Evolutionary conservation across 1,284 basidiomycete species (phyloP).

Genomic region (Fomitopsis schrenkii): DNA sequence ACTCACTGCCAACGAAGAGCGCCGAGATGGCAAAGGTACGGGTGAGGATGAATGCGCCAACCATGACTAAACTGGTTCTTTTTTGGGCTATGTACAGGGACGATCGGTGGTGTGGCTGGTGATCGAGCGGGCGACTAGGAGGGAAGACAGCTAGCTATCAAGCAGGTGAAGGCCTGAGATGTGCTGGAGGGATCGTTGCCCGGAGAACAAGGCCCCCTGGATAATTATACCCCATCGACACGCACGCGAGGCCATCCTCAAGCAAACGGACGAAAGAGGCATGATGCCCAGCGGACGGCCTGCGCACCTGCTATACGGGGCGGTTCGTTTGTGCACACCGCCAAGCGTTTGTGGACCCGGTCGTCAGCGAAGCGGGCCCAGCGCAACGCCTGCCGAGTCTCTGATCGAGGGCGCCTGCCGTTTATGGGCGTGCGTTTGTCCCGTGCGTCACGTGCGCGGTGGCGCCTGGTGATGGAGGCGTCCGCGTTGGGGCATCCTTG

Average conservation of each 20-base stretch:
- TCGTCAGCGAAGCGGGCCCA: background rate
- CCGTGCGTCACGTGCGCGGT: background rate
- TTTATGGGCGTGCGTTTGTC: background rate
- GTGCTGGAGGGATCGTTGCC: background rate
- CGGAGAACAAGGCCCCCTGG: background rate
- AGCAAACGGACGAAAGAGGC: background rate
- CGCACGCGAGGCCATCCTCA: background rate
- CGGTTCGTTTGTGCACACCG: background rate
- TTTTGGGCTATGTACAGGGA: background rate
- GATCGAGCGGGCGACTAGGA: background rate
- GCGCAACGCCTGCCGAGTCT: background rate
- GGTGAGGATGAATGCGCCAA: constrained; percentile 17
- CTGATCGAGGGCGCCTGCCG: background rate
- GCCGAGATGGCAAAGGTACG: constrained; percentile 19
- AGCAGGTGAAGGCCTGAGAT: background rate
- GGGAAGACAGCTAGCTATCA: background rate
- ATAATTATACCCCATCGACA: background rate
- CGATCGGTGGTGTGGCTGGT: background rate
- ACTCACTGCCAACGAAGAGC: constrained; percentile 15
- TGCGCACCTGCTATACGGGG: background rate
- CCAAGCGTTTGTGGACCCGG: background rate
- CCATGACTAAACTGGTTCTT: constrained; percentile 5
- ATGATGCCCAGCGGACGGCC: background rate
- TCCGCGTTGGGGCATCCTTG: background rate
- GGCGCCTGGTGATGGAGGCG: background rate